Evolutionary conservation across 1,284 basidiomycete genomes (phyloP).

Genomic region (Anthracocystis panici-leucophaei): DNA sequence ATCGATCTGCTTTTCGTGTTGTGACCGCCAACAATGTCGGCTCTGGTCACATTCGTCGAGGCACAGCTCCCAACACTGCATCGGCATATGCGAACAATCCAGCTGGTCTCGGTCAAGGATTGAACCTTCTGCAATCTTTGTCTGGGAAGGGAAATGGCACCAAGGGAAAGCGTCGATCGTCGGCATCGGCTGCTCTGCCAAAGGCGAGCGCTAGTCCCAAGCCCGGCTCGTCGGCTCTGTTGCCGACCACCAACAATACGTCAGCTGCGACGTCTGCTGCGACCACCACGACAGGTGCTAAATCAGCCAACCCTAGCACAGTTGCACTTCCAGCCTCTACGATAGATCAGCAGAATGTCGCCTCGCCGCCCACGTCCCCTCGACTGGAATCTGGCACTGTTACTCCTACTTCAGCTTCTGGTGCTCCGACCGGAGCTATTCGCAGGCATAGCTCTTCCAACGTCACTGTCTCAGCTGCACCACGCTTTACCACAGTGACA

Average conservation of each 20-base stretch:
- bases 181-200: conserved; percentile 16
- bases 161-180: conserved; percentile 32
- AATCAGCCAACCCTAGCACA: conserved; percentile 27
- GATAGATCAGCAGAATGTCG: conserved; percentile 27
- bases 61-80: conserved; percentile 7
- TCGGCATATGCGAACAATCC: conserved; percentile 17
- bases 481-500: conserved; percentile 8
- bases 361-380: conserved; percentile 32
- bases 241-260: conserved; percentile 4
- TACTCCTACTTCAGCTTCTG: conserved; percentile 16
- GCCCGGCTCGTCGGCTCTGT: conserved; percentile 12
- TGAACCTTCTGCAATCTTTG: conserved; percentile 28
- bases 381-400: conserved; percentile 23
- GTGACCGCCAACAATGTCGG: conserved; percentile 52
- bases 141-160: conserved; percentile 12
- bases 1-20: conserved; percentile 59
- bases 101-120: conserved; percentile 27
- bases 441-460: conserved; percentile 28
- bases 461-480: conserved; percentile 26
- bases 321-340: conserved; percentile 28
- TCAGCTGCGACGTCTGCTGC: conserved; percentile 1
- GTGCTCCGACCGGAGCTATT: background rate
- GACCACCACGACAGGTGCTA: background rate
- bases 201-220: conserved; percentile 37
- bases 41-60: conserved; percentile 43